Conservation (phyloP, 2,329 filamentous ascomycete species). For the Metarhizium sp. region DNA sequence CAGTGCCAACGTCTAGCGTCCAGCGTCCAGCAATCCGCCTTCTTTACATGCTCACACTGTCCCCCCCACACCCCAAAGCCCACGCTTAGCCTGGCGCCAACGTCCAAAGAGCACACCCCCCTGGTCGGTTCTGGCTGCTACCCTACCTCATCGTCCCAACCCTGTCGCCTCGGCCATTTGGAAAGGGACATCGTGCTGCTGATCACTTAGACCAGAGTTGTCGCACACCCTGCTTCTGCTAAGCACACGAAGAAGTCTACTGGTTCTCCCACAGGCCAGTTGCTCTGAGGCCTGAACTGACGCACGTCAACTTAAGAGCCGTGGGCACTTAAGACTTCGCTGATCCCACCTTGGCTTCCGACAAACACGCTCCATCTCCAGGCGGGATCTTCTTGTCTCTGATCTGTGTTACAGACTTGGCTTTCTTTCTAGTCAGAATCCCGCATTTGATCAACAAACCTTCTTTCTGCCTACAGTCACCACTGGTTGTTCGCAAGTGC, state of each 20-base stretch:
- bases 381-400: conserved; percentile 27
- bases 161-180: conserved; percentile 35
- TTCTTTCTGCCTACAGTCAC: conserved; percentile 8
- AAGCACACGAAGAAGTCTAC: conserved; percentile 25
- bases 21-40: too few relatives aligned
- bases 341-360: conserved; percentile 40
- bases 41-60: neutral
- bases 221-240: conserved; percentile 32
- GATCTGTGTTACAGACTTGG: conserved; percentile 36
- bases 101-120: conserved; percentile 6
- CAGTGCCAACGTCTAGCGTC: too few relatives aligned
- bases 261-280: conserved; percentile 27
- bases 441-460: conserved; percentile 43
- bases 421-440: conserved; percentile 34
- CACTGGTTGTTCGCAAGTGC: neutral
- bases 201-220: conserved; percentile 44
- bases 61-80: conserved; percentile 8
- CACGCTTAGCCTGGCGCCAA: conserved; percentile 22
- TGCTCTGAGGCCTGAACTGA: conserved; percentile 26
- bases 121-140: conserved; percentile 24
- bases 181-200: conserved; percentile 43
- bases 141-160: conserved; percentile 33
- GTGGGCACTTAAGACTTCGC: conserved; percentile 49
- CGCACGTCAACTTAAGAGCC: conserved; percentile 27
- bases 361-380: conserved; percentile 23